A percentile compares a stretch with the other conserved stretches of the same genome.
phyloP scores from a whole-genome alignment of 2,329 filamentous ascomycete genomes.

The Pestalotiopsis sp. region DNA sequence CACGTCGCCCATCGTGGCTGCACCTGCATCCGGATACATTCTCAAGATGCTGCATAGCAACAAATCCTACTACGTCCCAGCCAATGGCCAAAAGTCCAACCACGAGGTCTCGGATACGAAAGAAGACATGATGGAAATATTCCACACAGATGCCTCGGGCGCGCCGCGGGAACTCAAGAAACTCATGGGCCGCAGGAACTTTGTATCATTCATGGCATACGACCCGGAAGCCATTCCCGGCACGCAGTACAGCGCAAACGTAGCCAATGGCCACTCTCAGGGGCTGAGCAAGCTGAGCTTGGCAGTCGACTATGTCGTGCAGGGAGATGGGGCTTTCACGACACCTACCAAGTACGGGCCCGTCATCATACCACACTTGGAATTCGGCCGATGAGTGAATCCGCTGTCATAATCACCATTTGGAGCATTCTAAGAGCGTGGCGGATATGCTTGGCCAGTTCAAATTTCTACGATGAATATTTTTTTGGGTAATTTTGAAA shows the following conservation, averaged over 20 bases:
- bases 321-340: constrained; percentile 82
- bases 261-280: constrained; percentile 38
- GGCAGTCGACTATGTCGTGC: constrained; percentile 95
- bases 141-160: constrained; percentile 92
- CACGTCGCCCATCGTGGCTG: constrained; percentile 87
- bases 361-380: constrained; percentile 87
- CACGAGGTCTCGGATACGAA: constrained; percentile 87
- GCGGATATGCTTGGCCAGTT: not conserved
- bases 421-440: not conserved
- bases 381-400: constrained; percentile 63
- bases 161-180: constrained; percentile 80
- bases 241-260: constrained; percentile 33
- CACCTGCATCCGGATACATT: constrained; percentile 82
- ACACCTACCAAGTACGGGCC: constrained; percentile 94
- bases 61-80: constrained; percentile 86
- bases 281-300: constrained; percentile 74
- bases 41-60: constrained; percentile 95
- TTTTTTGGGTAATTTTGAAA: no score
- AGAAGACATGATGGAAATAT: constrained; percentile 99
- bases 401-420: not conserved
- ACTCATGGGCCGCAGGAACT: constrained; percentile 92
- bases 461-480: not conserved
- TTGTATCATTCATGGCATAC: constrained; percentile 90
- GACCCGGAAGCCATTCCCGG: constrained; percentile 75
- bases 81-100: constrained; percentile 76